Evolutionary conservation across 2,329 filamentous ascomycete species (phyloP).

Genomic region (Penicillium fuscoglaucum): DNA sequence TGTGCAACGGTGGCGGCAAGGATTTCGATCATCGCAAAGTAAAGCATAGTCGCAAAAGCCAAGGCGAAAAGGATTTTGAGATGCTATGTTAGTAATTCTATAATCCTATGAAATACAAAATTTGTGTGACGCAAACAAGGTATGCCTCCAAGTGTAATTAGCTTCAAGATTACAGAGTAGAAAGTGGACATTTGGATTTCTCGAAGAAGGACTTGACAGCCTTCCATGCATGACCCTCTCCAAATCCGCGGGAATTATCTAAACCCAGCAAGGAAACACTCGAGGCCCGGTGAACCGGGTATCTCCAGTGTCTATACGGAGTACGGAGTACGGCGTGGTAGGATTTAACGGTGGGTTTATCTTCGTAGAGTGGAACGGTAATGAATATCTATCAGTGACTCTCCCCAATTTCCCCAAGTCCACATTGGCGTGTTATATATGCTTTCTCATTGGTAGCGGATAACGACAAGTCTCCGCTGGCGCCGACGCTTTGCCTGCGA

Average conservation of each 20-base stretch:
- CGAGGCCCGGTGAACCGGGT: constrained; percentile 1
- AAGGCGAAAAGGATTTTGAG: constrained; percentile 4
- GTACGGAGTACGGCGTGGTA: neutral
- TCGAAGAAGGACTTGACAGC: constrained; percentile 26
- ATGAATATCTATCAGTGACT: constrained; percentile 11
- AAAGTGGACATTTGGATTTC: constrained; percentile 14
- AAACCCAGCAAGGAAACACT: constrained; percentile 12
- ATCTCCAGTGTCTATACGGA: neutral
- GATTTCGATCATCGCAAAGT: neutral
- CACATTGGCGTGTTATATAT: constrained; percentile 6
- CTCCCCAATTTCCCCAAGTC: constrained; percentile 17
- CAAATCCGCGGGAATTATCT: constrained; percentile 4
- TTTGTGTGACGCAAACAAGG: constrained; percentile 8
- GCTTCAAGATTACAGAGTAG: neutral
- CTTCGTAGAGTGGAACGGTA: constrained; percentile 5
- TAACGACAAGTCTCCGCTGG: constrained; percentile 12
- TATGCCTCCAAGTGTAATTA: neutral
- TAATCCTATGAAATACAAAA: neutral
- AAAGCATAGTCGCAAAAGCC: constrained; percentile 15
- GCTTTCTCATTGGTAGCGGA: constrained; percentile 19
- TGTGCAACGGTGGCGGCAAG: constrained; percentile 31
- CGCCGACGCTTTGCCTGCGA: constrained; percentile 14
- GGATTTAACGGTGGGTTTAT: neutral
- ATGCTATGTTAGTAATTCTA: neutral
- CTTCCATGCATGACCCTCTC: constrained; percentile 28